A percentile compares a stretch with the other conserved stretches of the same genome.
Conservation (phyloP, 352 stramenopile genomes). For the Pythium sp. region DNA sequence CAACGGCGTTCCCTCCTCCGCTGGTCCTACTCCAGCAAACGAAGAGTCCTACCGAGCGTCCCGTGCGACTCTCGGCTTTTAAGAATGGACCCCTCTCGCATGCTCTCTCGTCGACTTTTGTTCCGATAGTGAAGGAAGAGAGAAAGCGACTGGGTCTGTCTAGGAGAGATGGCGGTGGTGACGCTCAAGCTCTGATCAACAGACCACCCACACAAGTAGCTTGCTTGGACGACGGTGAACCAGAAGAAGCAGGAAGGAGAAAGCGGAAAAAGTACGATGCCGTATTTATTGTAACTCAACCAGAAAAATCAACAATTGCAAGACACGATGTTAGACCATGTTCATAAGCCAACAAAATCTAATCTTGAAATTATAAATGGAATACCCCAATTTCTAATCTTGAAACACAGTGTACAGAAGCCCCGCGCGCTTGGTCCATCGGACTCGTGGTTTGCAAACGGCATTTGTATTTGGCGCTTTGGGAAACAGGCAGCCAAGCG, state of each 20-base stretch:
- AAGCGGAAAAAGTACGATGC: neutral
- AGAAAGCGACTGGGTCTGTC: neutral
- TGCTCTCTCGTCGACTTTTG: neutral
- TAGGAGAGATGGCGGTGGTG: no score
- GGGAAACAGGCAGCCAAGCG: neutral
- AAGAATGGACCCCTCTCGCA: neutral
- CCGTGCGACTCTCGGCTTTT: conserved; percentile 74
- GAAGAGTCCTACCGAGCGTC: conserved; percentile 34
- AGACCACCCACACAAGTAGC: no score
- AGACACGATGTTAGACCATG: neutral
- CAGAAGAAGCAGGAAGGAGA: neutral
- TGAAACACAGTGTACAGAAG: neutral
- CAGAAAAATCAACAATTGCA: neutral
- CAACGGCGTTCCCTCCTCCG: neutral
- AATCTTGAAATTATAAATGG: neutral
- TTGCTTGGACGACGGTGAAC: no score
- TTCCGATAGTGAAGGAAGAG: neutral
- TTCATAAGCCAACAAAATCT: neutral
- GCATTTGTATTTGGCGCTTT: neutral
- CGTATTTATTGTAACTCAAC: conserved; percentile 1
- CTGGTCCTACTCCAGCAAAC: conserved; percentile 9
- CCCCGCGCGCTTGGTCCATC: neutral
- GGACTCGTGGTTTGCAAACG: neutral
- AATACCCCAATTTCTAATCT: neutral
- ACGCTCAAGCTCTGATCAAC: no score